Conservation (phyloP, 1,284 basidiomycete species). For the Hymenochaete sp. region DNA sequence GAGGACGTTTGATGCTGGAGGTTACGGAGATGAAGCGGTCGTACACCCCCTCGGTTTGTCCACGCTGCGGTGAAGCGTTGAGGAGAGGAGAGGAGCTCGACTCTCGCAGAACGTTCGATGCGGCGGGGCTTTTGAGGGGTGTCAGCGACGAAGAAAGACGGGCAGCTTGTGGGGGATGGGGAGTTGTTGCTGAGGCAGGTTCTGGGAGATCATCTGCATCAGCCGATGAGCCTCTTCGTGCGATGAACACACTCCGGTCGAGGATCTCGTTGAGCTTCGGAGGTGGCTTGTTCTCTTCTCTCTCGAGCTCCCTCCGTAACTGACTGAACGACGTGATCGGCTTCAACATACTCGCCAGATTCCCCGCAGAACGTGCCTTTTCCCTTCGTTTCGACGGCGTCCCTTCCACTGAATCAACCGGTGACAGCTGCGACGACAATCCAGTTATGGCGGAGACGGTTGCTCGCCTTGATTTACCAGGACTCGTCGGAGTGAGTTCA, state of each 20-base stretch:
- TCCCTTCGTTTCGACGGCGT: slow-evolving; percentile 57
- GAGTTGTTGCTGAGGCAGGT: slow-evolving; percentile 22
- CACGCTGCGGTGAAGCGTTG: slow-evolving; percentile 44
- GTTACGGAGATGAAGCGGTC: slow-evolving; percentile 73
- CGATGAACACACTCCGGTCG: slow-evolving; percentile 58
- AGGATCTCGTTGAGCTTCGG: slow-evolving; percentile 53
- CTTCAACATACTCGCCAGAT: slow-evolving; percentile 49
- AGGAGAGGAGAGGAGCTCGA: slow-evolving; percentile 26
- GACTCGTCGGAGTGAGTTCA: slow-evolving; percentile 34
- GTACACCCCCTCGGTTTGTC: slow-evolving; percentile 60
- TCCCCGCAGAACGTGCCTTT: slow-evolving; percentile 43
- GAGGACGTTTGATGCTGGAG: slow-evolving; percentile 61
- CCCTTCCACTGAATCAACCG: slow-evolving; percentile 30
- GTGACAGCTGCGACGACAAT: slow-evolving; percentile 23
- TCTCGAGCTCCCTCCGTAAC: slow-evolving; percentile 53
- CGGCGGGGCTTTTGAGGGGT: slow-evolving; percentile 1
- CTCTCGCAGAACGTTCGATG: slow-evolving; percentile 27
- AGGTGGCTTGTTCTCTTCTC: slow-evolving; percentile 31
- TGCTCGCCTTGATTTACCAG: slow-evolving; percentile 48
- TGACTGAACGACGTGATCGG: slow-evolving; percentile 57
- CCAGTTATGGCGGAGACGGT: slow-evolving; percentile 60
- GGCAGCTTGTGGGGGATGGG: not conserved
- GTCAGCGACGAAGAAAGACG: slow-evolving; percentile 7
- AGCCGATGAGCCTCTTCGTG: slow-evolving; percentile 29
- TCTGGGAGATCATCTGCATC: slow-evolving; percentile 25